Evolutionary conservation across 345 rosid species (phyloP), one percentile per base, ranked within the genome.

Genomic region (Arabis hirsuta): DNA sequence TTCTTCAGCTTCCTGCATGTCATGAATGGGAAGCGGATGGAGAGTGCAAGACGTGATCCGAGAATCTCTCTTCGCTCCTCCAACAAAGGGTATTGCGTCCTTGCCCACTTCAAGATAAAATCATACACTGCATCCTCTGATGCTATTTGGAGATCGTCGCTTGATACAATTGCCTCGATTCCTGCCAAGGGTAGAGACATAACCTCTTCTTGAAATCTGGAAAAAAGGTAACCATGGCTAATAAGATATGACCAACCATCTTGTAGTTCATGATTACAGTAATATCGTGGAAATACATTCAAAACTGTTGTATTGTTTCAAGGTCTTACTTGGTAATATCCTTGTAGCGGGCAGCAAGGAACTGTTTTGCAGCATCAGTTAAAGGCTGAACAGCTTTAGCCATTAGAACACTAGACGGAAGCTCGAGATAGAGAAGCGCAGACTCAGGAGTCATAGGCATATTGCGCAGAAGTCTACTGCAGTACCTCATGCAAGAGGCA

Each of bases 121-220:
- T 95, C 99, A 64, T 88, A 95, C 9, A 90, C 96, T 36, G 96
- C 97, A 71, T 95, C 99, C 73, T 95, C 99, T 14, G 99, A 95
- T 38, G 99, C 96, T 29, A 95, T 86, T 83, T 90, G 98, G 48
- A 95, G 88, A 76, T 95, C 96, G 61, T 91, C 96, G 61, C 98
- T 88, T 12, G 90, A 81, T 58, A 95, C 75, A 66, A 95, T 80
- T 19, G 97, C 99, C 73, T 94, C 99, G n/a, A 94, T 69, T 62
- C 99, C 99, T 55, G 96, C 86, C 26, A 95, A 74, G 7, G 97
- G 97, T 67, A 95, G 79, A 56, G 84, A 69, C 89, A 95, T 82
- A 34, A 91, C 87, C 84, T 95, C 97, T 31, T 91, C 96, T 12
- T 84, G 96, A 70, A 61, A 86, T 86, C 99, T 95, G 81, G 22